Evolutionary conservation across 345 rosid genomes (phyloP).

Genomic region (Adansonia digitata): DNA sequence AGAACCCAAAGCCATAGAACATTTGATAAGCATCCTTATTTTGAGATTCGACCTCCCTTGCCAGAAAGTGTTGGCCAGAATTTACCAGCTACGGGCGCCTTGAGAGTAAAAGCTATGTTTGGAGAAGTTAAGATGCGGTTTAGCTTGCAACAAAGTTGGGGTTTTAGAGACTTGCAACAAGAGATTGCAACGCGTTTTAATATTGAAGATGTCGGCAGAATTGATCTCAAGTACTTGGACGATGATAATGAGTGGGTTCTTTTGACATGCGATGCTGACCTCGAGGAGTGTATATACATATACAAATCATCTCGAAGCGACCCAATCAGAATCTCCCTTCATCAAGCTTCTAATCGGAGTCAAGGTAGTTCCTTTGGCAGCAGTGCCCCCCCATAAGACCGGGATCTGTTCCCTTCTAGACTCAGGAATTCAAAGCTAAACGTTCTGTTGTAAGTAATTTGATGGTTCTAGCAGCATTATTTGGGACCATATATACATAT

Average conservation of each 20-base stretch:
- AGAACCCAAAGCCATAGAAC: slow-evolving; percentile 59
- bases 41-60: slow-evolving; percentile 32
- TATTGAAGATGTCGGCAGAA: slow-evolving; percentile 33
- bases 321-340: slow-evolving; percentile 56
- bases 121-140: slow-evolving; percentile 64
- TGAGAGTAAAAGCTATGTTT: slow-evolving; percentile 56
- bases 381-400: slow-evolving; percentile 19
- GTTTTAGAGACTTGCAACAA: slow-evolving; percentile 44
- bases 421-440: too few species aligned
- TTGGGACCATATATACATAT: too few species aligned
- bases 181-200: slow-evolving; percentile 57
- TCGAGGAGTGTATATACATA: slow-evolving; percentile 81
- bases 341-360: slow-evolving; percentile 31
- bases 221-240: slow-evolving; percentile 61
- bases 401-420: not conserved
- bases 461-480: too few species aligned
- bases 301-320: slow-evolving; percentile 38
- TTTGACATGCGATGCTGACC: slow-evolving; percentile 65
- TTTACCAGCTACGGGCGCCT: slow-evolving; percentile 15
- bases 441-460: not conserved
- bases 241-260: slow-evolving; percentile 75
- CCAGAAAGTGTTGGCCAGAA: slow-evolving; percentile 22
- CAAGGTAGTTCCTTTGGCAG: slow-evolving; percentile 28
- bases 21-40: slow-evolving; percentile 36
- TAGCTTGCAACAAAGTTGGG: slow-evolving; percentile 48